Evolutionary conservation across 2,329 filamentous ascomycete genomes (phyloP), one percentile per base, ranked within the genome.

Genomic region (Alternaria panax): DNA sequence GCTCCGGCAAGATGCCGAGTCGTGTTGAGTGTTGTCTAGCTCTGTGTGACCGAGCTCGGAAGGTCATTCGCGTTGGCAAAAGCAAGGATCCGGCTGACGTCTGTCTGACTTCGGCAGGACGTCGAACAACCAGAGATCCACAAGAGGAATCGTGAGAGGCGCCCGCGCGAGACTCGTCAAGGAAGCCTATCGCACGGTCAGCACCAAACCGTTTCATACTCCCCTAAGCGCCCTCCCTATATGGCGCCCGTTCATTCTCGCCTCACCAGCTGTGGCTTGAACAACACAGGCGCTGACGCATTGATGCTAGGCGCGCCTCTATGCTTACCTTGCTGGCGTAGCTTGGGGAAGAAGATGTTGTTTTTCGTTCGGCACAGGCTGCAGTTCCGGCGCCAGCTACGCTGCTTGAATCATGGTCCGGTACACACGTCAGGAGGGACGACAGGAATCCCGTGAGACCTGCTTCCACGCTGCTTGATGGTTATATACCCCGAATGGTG

Each of bases 31-130:
- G 57, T 65, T 70, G 72, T 77, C 66, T 73, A 69, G 66, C 62
- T 63, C 47, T 75, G 75, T 78, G 73, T 71, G 64, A 77, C 75
- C 63, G 66, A 57, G 65, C 62, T 63, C 59, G 60, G 59, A 66
- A 72, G 74, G 72, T 76, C 73, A 76, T 75, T 75, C 73, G 75
- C 72, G 75, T 76, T 72, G 70, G 71, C 57, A 67, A 68, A 65
- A 68, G 69, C 75, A 73, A 74, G 73, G 74, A 70, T 75, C 46
- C 65, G 76, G 75, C 74, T 76, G 69, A 73, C 70, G 69, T 63
- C 67, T 69, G 69, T 63, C 67, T 69, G 68, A 69, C 73, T 55
- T 59, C 62, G 71, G 62, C 60, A 61, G 53, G n/a, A 64, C 54
- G 61, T 64, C 61, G 70, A 75, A 74, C 73, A 66, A 68, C 72